These are phyloP conservation scores for Penicillium sp. DNA, from an alignment of 2,329 filamentous ascomycete genomes.

Conservation along the genomic window DNA sequence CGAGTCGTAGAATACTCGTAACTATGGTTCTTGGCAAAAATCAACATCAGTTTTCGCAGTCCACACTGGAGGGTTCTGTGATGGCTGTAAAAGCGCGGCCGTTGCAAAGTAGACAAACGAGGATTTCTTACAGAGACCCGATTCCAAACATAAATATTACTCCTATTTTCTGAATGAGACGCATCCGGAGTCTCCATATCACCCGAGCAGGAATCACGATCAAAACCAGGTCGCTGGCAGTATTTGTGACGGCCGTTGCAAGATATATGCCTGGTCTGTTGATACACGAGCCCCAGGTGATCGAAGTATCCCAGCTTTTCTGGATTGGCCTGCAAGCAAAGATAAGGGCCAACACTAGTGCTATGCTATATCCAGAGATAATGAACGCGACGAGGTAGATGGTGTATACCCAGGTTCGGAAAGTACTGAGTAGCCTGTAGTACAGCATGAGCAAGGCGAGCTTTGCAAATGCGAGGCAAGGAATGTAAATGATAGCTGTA, in stretches of 20 bases:
- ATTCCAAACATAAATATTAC: slow-evolving; percentile 21
- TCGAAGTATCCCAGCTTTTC: slow-evolving; percentile 22
- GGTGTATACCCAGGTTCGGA: slow-evolving; percentile 8
- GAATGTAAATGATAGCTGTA: slow-evolving; percentile 21
- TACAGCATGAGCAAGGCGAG: slow-evolving; percentile 25
- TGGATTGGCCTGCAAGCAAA: slow-evolving; percentile 27
- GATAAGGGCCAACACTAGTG: slow-evolving; percentile 16
- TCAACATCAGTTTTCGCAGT: not conserved
- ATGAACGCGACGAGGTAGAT: slow-evolving; percentile 6
- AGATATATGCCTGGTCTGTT: slow-evolving; percentile 20
- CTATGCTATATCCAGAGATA: slow-evolving; percentile 10
- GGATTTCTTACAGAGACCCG: slow-evolving; percentile 20
- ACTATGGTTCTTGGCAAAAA: slow-evolving; percentile 12
- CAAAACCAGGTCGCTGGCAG: slow-evolving; percentile 25
- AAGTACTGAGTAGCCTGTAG: slow-evolving; percentile 15
- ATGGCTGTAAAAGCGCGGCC: too few relatives aligned
- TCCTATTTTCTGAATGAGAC: slow-evolving; percentile 19
- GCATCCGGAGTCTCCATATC: slow-evolving; percentile 17
- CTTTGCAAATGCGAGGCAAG: slow-evolving; percentile 24
- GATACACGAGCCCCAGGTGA: slow-evolving; percentile 21
- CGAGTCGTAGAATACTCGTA: slow-evolving; percentile 27
- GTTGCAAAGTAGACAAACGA: not conserved
- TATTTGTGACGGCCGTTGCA: slow-evolving; percentile 27
- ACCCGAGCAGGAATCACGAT: slow-evolving; percentile 24
- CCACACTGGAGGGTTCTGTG: too few relatives aligned